A percentile compares a stretch with the other conserved stretches of the same genome.
These are phyloP conservation scores for Hydrangea macrophylla DNA, from an alignment of 148 eudicot genomes.

Conservation along the genomic window DNA sequence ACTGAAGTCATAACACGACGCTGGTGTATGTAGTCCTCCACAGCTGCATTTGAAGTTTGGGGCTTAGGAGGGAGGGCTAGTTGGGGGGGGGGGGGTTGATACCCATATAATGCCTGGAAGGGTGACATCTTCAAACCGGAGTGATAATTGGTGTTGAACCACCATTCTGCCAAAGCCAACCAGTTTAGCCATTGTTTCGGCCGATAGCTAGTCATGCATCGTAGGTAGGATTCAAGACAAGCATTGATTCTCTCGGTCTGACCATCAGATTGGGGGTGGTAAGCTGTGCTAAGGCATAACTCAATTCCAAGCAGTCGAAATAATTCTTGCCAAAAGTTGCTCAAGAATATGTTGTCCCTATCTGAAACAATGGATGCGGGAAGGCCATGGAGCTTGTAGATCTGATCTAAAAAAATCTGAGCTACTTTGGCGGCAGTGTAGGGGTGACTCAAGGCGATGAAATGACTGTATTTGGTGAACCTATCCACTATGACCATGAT, in stretches of 20 bases:
- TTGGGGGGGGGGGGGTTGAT: no score
- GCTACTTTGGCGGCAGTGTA: neutral
- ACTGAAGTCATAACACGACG: no score
- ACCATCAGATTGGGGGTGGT: constrained; percentile 1
- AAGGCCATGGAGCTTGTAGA: neutral
- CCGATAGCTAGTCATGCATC: neutral
- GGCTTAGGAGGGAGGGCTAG: no score
- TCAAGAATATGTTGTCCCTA: neutral
- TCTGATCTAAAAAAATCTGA: neutral
- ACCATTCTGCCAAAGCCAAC: neutral
- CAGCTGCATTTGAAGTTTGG: no score
- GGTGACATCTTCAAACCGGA: neutral
- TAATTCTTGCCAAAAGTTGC: neutral
- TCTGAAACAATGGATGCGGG: neutral
- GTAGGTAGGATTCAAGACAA: neutral
- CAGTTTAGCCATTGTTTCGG: neutral
- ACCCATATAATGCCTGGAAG: neutral
- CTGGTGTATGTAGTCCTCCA: no score
- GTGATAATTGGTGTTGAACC: constrained; percentile 6
- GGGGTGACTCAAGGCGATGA: neutral
- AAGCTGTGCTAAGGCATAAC: neutral
- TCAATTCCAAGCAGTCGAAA: neutral
- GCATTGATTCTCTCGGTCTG: neutral
- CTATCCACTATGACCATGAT: constrained; percentile 9
- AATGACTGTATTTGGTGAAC: neutral